Evolutionary conservation across 148 eudicot genomes (phyloP).

Genomic region (Silene latifolia): DNA sequence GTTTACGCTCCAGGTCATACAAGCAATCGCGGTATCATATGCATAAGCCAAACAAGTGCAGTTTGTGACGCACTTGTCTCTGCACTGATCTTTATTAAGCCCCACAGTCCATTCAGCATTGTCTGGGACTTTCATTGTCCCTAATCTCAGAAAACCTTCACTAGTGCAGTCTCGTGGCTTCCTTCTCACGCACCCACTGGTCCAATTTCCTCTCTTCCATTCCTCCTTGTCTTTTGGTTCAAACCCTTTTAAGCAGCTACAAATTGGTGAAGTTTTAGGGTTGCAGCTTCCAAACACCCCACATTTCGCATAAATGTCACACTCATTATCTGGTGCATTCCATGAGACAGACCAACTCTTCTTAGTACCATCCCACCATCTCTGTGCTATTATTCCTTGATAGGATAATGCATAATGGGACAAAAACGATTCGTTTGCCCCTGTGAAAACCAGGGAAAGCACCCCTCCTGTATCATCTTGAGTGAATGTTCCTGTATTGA

Average conservation of each 20-base stretch:
- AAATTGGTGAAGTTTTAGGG: conserved; percentile 12
- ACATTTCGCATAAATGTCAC: conserved; percentile 36
- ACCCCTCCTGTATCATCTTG: conserved; percentile 20
- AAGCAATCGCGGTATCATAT: conserved; percentile 22
- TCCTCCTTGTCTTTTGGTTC: conserved; percentile 27
- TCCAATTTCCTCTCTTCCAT: conserved; percentile 37
- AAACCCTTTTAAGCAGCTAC: conserved; percentile 40
- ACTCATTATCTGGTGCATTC: conserved; percentile 24
- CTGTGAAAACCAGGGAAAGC: conserved; percentile 20
- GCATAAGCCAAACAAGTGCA: conserved; percentile 43
- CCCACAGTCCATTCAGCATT: conserved; percentile 24
- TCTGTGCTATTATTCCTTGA: conserved; percentile 29
- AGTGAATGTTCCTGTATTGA: conserved; percentile 27
- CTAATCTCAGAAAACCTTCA: conserved; percentile 43
- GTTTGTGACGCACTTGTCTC: conserved; percentile 23
- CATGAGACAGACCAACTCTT: conserved; percentile 26
- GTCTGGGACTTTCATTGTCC: conserved; percentile 51
- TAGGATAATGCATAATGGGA: conserved; percentile 19
- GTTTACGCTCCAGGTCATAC: conserved; percentile 36
- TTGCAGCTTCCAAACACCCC: conserved; percentile 37
- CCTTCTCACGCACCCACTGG: conserved; percentile 32
- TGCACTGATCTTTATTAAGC: conserved; percentile 34
- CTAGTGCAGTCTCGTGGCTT: conserved; percentile 31
- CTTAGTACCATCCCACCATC: conserved; percentile 26
- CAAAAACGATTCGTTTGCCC: conserved; percentile 26